These are phyloP conservation scores for Heliocybe sulcata DNA, from an alignment of 1,284 basidiomycete species.

Conservation along the genomic window DNA sequence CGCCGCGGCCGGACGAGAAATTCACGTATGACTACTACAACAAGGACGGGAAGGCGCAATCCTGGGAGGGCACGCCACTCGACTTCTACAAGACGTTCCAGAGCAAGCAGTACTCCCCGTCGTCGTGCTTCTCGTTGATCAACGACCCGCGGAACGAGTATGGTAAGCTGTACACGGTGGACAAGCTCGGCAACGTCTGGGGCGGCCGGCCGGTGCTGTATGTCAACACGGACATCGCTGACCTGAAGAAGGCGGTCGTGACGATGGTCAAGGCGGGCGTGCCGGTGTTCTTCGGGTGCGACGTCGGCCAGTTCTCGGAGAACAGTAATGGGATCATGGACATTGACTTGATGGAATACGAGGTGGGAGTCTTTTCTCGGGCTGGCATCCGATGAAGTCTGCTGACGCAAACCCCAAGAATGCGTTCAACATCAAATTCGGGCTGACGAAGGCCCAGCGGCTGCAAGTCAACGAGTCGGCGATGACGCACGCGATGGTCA, in stretches of 20 bases:
- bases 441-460: conserved; percentile 78
- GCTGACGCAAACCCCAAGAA: conserved; percentile 19
- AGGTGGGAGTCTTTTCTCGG: conserved; percentile 32
- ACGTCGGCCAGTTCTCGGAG: conserved; percentile 78
- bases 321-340: conserved; percentile 78
- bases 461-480: conserved; percentile 76
- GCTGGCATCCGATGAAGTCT: not conserved
- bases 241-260: conserved; percentile 77
- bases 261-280: conserved; percentile 84
- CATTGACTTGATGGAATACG: conserved; percentile 74
- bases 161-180: conserved; percentile 85
- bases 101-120: conserved; percentile 29
- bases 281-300: conserved; percentile 94
- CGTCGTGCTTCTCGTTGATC: conserved; percentile 85
- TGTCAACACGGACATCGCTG: conserved; percentile 82
- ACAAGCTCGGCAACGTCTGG: conserved; percentile 90
- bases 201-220: conserved; percentile 80
- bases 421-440: conserved; percentile 51
- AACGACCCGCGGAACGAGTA: conserved; percentile 89
- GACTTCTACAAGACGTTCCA: conserved; percentile 59
- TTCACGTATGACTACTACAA: conserved; percentile 91
- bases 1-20: conserved; percentile 62
- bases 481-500: conserved; percentile 95
- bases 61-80: conserved; percentile 75
- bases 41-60: conserved; percentile 68